Conservation (phyloP, 805 yeast species). For the Zygosaccharomyces kombuchaensis region DNA sequence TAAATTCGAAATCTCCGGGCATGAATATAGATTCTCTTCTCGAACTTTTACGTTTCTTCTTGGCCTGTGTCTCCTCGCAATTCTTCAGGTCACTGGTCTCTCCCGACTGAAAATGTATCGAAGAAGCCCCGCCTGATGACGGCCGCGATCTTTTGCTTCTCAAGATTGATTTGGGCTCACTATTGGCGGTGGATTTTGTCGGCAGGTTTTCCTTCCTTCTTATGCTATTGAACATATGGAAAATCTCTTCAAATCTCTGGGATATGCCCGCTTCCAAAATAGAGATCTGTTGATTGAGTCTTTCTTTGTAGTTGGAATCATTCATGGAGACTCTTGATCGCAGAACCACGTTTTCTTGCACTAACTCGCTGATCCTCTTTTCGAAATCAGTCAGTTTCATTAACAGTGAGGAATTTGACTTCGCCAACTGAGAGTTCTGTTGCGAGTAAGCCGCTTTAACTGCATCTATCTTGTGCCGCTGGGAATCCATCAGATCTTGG, state of each 20-base stretch:
- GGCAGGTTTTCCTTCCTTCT: slow-evolving; percentile 41
- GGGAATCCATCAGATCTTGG: slow-evolving; percentile 29
- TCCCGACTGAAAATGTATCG: slow-evolving; percentile 11
- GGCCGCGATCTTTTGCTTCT: slow-evolving; percentile 5
- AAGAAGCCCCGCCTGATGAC: slow-evolving; percentile 7
- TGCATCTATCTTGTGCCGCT: slow-evolving; percentile 17
- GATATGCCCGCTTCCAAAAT: slow-evolving; percentile 41
- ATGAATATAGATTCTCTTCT: slow-evolving; percentile 41
- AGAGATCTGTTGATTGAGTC: slow-evolving; percentile 38
- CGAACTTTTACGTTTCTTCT: slow-evolving; percentile 37
- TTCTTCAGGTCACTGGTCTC: slow-evolving; percentile 16
- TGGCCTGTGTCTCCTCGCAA: slow-evolving; percentile 18
- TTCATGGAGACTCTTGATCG: slow-evolving; percentile 36
- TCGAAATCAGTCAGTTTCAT: slow-evolving; percentile 52
- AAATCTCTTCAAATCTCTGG: slow-evolving; percentile 43
- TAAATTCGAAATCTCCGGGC: slow-evolving; percentile 32
- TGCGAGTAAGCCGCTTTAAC: slow-evolving; percentile 28
- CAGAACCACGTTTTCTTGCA: slow-evolving; percentile 46
- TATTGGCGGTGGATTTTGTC: not conserved
- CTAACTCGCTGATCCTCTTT: slow-evolving; percentile 43
- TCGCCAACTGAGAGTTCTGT: slow-evolving; percentile 55
- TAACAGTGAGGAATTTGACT: slow-evolving; percentile 50
- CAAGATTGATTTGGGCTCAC: slow-evolving; percentile 9
- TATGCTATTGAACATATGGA: slow-evolving; percentile 40
- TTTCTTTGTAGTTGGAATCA: slow-evolving; percentile 31